Evolutionary conservation across 345 rosid species (phyloP), one percentile per base, ranked within the genome.

Genomic region (Syzygium grande): DNA sequence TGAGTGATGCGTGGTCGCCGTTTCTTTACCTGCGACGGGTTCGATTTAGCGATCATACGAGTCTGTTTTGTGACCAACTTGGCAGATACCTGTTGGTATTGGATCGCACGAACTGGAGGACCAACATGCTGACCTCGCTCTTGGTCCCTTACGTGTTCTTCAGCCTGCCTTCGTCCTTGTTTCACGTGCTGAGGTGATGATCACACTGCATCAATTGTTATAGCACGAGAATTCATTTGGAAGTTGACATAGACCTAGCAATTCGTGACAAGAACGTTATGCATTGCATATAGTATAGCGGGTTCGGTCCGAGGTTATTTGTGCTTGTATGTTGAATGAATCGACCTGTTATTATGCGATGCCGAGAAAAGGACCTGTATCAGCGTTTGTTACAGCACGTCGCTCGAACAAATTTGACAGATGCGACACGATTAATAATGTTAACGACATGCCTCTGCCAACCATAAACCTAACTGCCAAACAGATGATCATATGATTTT

Each of bases 81-180:
- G 91, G 90, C 93, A 96, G 98, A 56, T 98, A 96, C 89, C 88
- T 98, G 86, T 90, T 96, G 97, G 91, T 98, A 87, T 86, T 98
- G 92, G 99, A 98, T 86, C 96, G 98, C 84, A 98, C 99, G 41
- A 97, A 96, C 87, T 97, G 99, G 99, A 97, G 91, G 91, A 95
- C 98, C 83, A 98, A 98, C 91, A 98, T 98, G 93, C 91, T 98
- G 88, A 95, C 99, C 11, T 91, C 98, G 14, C 98, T 96, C 85
- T 86, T 98, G 85, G 91, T 96, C 78, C 99, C 99, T 52, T 98
- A 98, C 90, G 96, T 96, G 54, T 96, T 95, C 91, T 91, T 98
- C 77, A 94, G 98, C 92, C 95, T 96, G 89, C 99, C 99, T 58
- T 77, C 86, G 0, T 93, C 90, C n/a, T 78, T 95, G 88, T 98